Evolutionary conservation across 2,329 filamentous ascomycete species (phyloP).

Genomic region (Fusarium phyllophilum): DNA sequence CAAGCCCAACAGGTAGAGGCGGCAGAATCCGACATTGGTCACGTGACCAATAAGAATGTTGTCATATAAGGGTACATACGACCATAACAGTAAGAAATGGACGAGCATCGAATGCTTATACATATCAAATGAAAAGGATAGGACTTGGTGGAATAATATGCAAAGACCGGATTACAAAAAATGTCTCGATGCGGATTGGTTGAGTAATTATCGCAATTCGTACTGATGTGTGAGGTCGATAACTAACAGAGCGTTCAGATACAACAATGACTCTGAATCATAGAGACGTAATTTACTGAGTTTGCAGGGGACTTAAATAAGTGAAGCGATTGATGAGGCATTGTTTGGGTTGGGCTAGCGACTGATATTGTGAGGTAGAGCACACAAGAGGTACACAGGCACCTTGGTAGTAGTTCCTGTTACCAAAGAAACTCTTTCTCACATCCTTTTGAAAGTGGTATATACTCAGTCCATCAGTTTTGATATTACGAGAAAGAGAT

Average conservation of each 20-base stretch:
- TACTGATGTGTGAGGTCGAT: neutral
- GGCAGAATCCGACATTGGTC: neutral
- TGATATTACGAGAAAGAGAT: neutral
- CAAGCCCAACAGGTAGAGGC: neutral
- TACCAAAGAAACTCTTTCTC: neutral
- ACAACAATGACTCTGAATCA: neutral
- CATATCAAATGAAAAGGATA: neutral
- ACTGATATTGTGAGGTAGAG: neutral
- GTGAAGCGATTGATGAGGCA: neutral
- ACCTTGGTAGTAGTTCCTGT: neutral
- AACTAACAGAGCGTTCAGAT: neutral
- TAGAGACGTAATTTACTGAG: neutral
- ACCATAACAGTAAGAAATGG: neutral
- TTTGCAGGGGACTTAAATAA: neutral
- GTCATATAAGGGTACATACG: neutral
- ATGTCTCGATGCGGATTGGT: neutral
- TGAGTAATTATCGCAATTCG: neutral
- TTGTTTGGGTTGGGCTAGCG: neutral
- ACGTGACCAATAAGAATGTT: constrained; percentile 4
- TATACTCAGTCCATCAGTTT: neutral
- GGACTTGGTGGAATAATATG: neutral
- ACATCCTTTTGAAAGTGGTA: neutral
- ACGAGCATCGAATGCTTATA: neutral
- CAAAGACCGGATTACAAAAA: neutral
- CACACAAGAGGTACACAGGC: neutral